Evolutionary conservation across 352 stramenopile genomes (phyloP), one percentile per base, ranked within the genome.

Genomic region (Phytophthora gonapodyides): DNA sequence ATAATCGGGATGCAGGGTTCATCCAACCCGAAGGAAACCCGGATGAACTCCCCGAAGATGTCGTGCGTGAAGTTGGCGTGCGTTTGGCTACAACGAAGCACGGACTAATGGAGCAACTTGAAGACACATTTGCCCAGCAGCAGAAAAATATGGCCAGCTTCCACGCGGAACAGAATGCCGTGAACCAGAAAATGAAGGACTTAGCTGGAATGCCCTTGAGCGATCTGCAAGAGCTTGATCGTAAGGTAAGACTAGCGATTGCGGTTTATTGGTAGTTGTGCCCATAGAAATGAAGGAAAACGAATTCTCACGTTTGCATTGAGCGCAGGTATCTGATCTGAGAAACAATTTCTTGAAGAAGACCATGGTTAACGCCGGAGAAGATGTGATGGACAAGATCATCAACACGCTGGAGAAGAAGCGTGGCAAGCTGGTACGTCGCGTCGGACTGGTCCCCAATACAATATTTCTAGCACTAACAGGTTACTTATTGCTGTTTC

Each of bases 21-120:
- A 94, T 96, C 64, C 85, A 96, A 49, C 88, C 88, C 1, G 88
- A 96, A 67, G 86, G 88, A 30, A 82, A 94, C 33, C 69, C 86
- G 16, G 66, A 72, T 24, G 78, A 85, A 13, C 70, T 96, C 38
- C 88, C 88, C 0, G 75, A 94, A 0, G 88, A 96, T 61, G 81
- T 96, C 2, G 67, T 75, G 7, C 61, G 82, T 51, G 74, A 88
- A 53, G 84, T 80, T 19, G 61, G 78, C 7, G 75, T 94, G 37
- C 54, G 35, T 35, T 50, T 84, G 15, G 68, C 61, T 2, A 67
- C 61, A 13, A 68, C 72, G 21, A 78, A 62, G 30, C 34, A 76
- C 3, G 48, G 50, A 1, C 59, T 93, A 13, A 75, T 76, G 21
- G 52, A 51, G 1, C 84, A 89, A 62, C 57, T 90, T 2, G 37